phyloP scores from a whole-genome alignment of 371 early-diverging fungal genomes.

The Vairimorpha ceranae region DNA sequence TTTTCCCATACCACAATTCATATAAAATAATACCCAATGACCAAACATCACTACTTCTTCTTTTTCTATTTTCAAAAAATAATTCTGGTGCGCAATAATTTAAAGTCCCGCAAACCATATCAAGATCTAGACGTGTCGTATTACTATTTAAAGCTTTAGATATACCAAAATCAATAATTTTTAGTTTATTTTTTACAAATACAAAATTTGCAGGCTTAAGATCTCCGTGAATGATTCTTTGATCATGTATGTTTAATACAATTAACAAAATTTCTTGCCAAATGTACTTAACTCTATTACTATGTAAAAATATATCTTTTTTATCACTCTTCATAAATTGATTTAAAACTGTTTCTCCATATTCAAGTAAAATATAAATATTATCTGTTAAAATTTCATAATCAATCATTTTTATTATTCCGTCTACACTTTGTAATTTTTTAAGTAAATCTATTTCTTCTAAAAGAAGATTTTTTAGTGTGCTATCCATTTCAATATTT shows the following conservation, averaged over 20 bases:
- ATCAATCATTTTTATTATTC: conserved; percentile 70
- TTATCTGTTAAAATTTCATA: conserved; percentile 67
- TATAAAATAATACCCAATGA: conserved; percentile 90
- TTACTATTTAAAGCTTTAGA: conserved; percentile 81
- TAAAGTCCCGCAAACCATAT: conserved; percentile 79
- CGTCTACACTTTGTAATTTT: conserved; percentile 64
- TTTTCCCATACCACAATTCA: conserved; percentile 78
- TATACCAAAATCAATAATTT: conserved; percentile 92
- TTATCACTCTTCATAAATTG: conserved; percentile 63
- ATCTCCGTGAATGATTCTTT: conserved; percentile 81
- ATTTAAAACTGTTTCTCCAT: conserved; percentile 79
- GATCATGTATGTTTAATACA: conserved; percentile 74
- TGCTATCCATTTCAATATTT: conserved; percentile 66
- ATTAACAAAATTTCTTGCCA: conserved; percentile 75
- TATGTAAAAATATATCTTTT: conserved; percentile 14
- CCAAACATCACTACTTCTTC: conserved; percentile 78
- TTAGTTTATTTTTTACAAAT: conserved; percentile 57
- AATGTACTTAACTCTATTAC: conserved; percentile 26
- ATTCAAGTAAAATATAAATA: conserved; percentile 71
- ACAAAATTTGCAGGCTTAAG: conserved; percentile 76
- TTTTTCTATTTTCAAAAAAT: conserved; percentile 62
- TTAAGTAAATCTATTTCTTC: conserved; percentile 75
- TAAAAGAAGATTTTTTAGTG: conserved; percentile 67
- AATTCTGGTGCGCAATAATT: conserved; percentile 96
- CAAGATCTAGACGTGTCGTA: conserved; percentile 81